A percentile compares a stretch with the other conserved stretches of the same genome.
Evolutionary conservation across 257 asterid genomes (phyloP).

Genomic region (Forsythia viridissima): DNA sequence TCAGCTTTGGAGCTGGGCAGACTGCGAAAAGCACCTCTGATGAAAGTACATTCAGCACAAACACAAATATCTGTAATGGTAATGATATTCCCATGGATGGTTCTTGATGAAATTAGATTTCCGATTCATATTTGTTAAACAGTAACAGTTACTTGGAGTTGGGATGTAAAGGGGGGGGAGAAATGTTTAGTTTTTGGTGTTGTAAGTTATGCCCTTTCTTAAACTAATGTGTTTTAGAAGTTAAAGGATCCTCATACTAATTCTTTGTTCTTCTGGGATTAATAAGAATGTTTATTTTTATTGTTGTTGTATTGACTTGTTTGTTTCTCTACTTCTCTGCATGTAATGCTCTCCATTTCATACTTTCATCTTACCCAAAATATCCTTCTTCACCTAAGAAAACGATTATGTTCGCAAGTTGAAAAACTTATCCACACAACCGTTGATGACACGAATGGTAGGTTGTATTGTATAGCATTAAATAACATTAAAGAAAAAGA

Average conservation of each 20-base stretch:
- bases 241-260: not conserved
- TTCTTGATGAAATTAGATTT: conserved; percentile 36
- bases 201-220: not conserved
- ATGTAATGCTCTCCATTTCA: not conserved
- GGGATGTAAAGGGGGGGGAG: conserved; percentile 24
- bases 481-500: not conserved
- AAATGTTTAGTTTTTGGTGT: conserved; percentile 4
- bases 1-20: conserved; percentile 76
- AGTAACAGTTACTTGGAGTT: not conserved
- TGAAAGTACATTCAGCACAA: conserved; percentile 22
- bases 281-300: not conserved
- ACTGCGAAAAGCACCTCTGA: conserved; percentile 32
- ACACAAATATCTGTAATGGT: conserved; percentile 32
- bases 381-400: not conserved
- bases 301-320: not conserved
- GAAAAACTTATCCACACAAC: not conserved
- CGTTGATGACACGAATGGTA: not conserved
- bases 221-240: not conserved
- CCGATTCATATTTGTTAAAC: not conserved
- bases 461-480: not conserved
- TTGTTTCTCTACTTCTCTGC: not conserved
- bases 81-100: conserved; percentile 79
- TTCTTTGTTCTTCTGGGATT: not conserved
- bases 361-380: not conserved
- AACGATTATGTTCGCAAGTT: not conserved